Evolutionary conservation across 176 grass and related monocot species (phyloP), one percentile per base, ranked within the genome.

Genomic region (Triticum monococcum): DNA sequence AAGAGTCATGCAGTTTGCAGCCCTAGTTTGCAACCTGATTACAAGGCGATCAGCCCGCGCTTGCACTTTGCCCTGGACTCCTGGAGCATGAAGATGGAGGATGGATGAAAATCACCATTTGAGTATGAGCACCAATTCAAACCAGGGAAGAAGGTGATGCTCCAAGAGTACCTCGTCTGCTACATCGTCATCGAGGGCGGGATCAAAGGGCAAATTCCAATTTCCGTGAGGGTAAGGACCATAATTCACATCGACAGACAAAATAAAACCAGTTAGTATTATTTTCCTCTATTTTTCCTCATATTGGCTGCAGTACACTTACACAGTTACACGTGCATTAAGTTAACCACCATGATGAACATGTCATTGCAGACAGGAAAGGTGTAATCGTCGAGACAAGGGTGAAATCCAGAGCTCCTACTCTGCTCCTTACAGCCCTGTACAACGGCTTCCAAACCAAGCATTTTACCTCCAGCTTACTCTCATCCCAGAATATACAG

Each of bases 401-500:
- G 20, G 46, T 77, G 80, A 65, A 66, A 31, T 80, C 40, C 75
- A 74, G 64, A 74, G 4, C 63, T 33, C 60, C 60, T 68, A 17
- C 77, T 28, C 33, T 68, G 83, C 33, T 36, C 43, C 46, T 80
- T 45, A 75, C 7, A 43, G 30, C 22, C 32, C 22, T 67, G 70
- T 31, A n/a, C 81, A 68, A 16, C 24, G 36, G 17, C 28, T 22
- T 43, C 59, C 62, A 35, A 68, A n/a, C n/a, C 54, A 16, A 66
- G 30, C 45, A 67, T 78, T 36, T n/a, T 11, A 23, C 20, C 83
- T 54, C 73, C 68, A 70, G 32, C 38, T 1, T 31, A 31, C 46
- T 30, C 31, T 25, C 68, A 67, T 75, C 77, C 68, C 77, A 80
- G 23, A 68, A 81, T 85, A 73, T 85, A 81, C 83, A 75, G 63